phyloP scores from a whole-genome alignment of 2,329 filamentous ascomycete species.

The Xylaria sp. region DNA sequence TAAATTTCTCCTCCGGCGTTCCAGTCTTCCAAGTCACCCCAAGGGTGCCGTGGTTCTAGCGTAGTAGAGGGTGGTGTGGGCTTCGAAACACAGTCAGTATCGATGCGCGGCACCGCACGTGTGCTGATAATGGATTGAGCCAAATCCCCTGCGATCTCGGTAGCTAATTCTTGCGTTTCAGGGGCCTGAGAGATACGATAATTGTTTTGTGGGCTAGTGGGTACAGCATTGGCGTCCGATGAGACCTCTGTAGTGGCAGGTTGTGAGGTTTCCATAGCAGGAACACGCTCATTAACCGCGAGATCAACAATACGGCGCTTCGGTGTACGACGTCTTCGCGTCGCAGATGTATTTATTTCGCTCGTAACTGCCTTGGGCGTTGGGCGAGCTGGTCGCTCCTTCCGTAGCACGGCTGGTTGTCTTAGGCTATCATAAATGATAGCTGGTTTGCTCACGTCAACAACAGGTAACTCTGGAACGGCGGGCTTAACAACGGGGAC shows the following conservation, averaged over 20 bases:
- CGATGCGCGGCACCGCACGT: conserved; percentile 54
- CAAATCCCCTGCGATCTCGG: conserved; percentile 49
- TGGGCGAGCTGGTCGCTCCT: conserved; percentile 62
- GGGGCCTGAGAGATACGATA: conserved; percentile 60
- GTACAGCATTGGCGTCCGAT: conserved; percentile 40
- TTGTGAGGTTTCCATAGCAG: conserved; percentile 41
- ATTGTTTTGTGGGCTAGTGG: conserved; percentile 48
- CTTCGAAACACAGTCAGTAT: conserved; percentile 53
- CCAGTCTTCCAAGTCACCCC: conserved; percentile 67
- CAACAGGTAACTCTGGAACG: conserved; percentile 69
- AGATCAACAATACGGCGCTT: conserved; percentile 74
- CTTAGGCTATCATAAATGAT: conserved; percentile 65
- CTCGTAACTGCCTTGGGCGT: conserved; percentile 64
- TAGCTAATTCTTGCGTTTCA: conserved; percentile 51
- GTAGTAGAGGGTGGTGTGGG: conserved; percentile 50
- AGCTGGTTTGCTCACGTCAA: conserved; percentile 75
- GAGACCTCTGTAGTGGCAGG: conserved; percentile 38
- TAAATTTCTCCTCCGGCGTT: conserved; percentile 80
- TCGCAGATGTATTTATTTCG: conserved; percentile 68
- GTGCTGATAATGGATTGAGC: conserved; percentile 48
- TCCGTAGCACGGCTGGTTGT: conserved; percentile 66
- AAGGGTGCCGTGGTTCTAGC: conserved; percentile 49
- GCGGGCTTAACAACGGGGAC: conserved; percentile 81
- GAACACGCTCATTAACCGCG: conserved; percentile 61
- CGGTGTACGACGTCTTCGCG: conserved; percentile 68